Evolutionary conservation across 2,329 filamentous ascomycete genomes (phyloP), one percentile per base, ranked within the genome.

Genomic region (Decorospora gaudefroyi): DNA sequence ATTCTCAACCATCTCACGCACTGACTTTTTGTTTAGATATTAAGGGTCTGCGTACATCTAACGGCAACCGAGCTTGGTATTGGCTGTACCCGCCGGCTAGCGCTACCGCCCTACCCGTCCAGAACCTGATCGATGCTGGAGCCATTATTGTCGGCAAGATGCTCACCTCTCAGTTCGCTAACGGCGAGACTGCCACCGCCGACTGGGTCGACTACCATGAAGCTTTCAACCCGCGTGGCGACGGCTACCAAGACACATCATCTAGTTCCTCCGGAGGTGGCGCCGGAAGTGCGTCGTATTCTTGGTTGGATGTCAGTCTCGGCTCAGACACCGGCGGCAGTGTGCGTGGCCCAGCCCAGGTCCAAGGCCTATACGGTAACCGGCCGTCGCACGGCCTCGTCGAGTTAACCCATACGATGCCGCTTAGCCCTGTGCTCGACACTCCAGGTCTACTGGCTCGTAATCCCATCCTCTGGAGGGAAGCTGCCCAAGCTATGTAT

Each of bases 61-160:
- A 78, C 21, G 84, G 83, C 0, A 85, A 82, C 41, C 71, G 79
- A 21, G 78, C 82, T 1, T 86, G 78, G 73, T 76, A 76, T 15
- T 68, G 76, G 22, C 64, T 86, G 2, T 79, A 82, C 40, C 69
- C 72, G 1, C 58, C 73, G 2, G 69, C 73, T 0, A 73, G 67
- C 2, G 59, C 55, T 2, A 83, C 79, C 1, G 77, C 79, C 0
- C 59, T 75, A 0, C 72, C 78, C 1, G 74, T 83, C 0, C 77
- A 82, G 36, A 71, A 73, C 2, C 65, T 88, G 1, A 73, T 86
- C 3, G 76, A 83, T 39, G 75, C 80, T 2, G 85, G 85, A 0
- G 84, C 81, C 0, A 69, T 75, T 11, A 62, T 76, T 12, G 68
- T 76, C 1, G 74, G 74, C 5, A 76, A 76, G 55, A 74, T 73